Evolutionary conservation across 2,329 filamentous ascomycete species (phyloP), one percentile per base, ranked within the genome.

Genomic region (Colletotrichum musae): DNA sequence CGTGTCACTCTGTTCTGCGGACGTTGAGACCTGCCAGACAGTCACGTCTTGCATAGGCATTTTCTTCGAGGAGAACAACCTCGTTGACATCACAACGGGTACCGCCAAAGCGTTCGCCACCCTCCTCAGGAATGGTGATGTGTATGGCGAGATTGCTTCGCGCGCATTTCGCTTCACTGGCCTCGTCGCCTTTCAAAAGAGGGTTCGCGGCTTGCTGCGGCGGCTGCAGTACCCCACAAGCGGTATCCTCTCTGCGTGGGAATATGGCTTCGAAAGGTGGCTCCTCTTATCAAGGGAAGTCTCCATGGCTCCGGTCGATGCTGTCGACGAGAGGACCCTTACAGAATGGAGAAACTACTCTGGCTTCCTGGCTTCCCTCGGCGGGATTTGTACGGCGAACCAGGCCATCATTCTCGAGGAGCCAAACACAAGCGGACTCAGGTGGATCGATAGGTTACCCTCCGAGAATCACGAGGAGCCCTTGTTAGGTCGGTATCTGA

Each of bases 171-270:
- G 89, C 32, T 91, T 92, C 73, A 92, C 91, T 7, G 91, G 91
- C 1, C 79, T 92, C 7, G 91, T 92, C 12, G 91, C 90, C 2
- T 93, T 93, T 74, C 91, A 93, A 72, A 92, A 92, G 74, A 85
- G 90, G 48, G 84, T 90, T 39, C 85, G 90, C 52, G 84, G 84
- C 13, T 82, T 92, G 39, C 76, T 92, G 24, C 83, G 89, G 26
- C 86, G 86, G 56, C 87, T 92, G 81, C 85, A 88, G 57, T 87
- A 86, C 71, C 91, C 91, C 21, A 91, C 88, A 12, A 81, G 83
- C n/a, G 90, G 89, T n/a, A 91, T 93, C 60, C 79, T 93, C 32
- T 85, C 87, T 64, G 90, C 91, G 3, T 93, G 91, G 91, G 89
- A 91, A 73, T 82, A 83, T 18, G 88, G 89, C 1, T 92, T 92